phyloP scores from a whole-genome alignment of 2,329 filamentous ascomycete species.

The Trichoderma harzianum region DNA sequence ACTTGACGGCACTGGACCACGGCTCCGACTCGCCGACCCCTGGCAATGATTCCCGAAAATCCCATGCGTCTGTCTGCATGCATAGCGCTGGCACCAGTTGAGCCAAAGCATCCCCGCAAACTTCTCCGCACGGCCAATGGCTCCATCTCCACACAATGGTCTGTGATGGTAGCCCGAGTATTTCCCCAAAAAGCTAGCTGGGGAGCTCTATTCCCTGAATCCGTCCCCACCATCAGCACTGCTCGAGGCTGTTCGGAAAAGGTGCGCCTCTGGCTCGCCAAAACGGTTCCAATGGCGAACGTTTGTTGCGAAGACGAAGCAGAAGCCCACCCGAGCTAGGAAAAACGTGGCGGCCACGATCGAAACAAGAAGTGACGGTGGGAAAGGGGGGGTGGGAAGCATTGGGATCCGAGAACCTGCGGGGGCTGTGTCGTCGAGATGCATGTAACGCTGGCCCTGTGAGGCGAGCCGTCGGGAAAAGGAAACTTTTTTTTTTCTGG shows the following conservation, averaged over 20 bases:
- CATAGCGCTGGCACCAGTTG: neutral
- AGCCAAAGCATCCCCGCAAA: neutral
- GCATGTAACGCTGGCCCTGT: neutral
- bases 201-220: constrained; percentile 21
- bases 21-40: neutral
- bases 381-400: neutral
- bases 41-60: neutral
- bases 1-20: neutral
- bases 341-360: constrained; percentile 11
- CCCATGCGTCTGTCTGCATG: neutral
- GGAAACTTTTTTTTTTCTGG: neutral
- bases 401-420: neutral
- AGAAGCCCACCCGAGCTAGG: neutral
- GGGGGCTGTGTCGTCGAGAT: neutral
- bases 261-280: neutral
- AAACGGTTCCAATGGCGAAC: neutral
- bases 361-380: neutral
- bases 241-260: constrained; percentile 18
- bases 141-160: neutral
- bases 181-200: constrained; percentile 13
- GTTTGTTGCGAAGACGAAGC: neutral
- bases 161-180: neutral
- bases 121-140: neutral
- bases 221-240: constrained; percentile 38
- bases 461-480: constrained; percentile 11